phyloP scores from a whole-genome alignment of 352 stramenopile species.

The Phytophthora citrophthora region DNA sequence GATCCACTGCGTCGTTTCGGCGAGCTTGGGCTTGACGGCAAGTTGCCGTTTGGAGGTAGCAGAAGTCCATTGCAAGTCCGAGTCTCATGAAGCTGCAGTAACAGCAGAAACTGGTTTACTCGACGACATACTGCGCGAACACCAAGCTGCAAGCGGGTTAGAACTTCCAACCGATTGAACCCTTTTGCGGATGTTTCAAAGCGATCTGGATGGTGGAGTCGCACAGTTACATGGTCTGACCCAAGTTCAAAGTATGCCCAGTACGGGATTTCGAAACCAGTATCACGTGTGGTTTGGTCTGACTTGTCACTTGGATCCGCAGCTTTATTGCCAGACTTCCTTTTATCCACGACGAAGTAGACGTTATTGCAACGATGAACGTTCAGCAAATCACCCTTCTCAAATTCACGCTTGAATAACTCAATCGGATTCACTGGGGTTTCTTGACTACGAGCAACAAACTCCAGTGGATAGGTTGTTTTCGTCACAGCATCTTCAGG shows the following conservation, averaged over 20 bases:
- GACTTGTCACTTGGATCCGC: not conserved
- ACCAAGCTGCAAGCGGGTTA: slow-evolving; percentile 78
- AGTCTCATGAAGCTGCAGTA: slow-evolving; percentile 87
- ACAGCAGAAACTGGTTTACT: slow-evolving; percentile 86
- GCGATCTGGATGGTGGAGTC: slow-evolving; percentile 64
- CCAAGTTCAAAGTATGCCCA: slow-evolving; percentile 83
- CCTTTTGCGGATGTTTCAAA: slow-evolving; percentile 19
- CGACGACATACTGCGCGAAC: slow-evolving; percentile 72
- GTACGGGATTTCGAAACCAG: slow-evolving; percentile 64
- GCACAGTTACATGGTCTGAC: slow-evolving; percentile 55
- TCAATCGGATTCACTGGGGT: slow-evolving; percentile 56
- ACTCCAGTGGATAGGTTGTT: slow-evolving; percentile 73
- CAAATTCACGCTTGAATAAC: slow-evolving; percentile 72
- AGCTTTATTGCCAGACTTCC: not conserved
- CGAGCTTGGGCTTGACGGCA: slow-evolving; percentile 48
- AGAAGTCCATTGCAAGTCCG: slow-evolving; percentile 77
- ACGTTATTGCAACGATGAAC: slow-evolving; percentile 64
- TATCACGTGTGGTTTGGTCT: not conserved
- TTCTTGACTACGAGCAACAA: slow-evolving; percentile 72
- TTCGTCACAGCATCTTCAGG: slow-evolving; percentile 63
- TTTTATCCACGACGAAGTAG: slow-evolving; percentile 75
- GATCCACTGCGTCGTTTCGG: slow-evolving; percentile 43
- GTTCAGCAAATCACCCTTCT: slow-evolving; percentile 44
- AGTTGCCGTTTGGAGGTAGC: slow-evolving; percentile 50
- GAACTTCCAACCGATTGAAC: slow-evolving; percentile 64